A percentile compares a stretch with the other conserved stretches of the same genome.
phyloP scores from a whole-genome alignment of 2,329 filamentous ascomycete species.

The Dactylellina leptospora region DNA sequence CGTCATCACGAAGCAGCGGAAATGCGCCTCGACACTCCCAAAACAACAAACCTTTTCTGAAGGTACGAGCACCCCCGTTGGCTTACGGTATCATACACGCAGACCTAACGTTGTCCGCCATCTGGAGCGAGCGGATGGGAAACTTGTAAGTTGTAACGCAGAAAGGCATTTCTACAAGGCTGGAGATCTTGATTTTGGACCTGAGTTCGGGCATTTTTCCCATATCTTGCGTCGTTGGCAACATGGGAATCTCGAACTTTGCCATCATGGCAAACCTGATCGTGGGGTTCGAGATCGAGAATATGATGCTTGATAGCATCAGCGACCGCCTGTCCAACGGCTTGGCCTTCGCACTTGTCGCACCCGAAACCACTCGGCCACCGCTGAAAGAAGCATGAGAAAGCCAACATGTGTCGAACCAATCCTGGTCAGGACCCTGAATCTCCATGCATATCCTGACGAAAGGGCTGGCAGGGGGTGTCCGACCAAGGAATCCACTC shows the following conservation, averaged over 20 bases:
- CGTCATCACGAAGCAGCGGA: not conserved
- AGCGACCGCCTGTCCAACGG: not conserved
- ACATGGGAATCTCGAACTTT: conserved; percentile 44
- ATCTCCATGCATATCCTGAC: conserved; percentile 51
- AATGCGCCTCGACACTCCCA: not conserved
- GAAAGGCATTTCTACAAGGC: conserved; percentile 11
- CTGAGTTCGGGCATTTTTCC: too few species aligned
- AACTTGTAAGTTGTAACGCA: conserved; percentile 34
- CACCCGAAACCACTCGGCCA: not conserved
- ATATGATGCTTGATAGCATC: conserved; percentile 22
- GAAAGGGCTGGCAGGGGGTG: conserved; percentile 50
- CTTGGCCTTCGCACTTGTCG: not conserved
- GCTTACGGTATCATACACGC: conserved; percentile 4
- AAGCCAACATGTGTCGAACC: conserved; percentile 11
- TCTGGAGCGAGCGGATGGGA: conserved; percentile 1
- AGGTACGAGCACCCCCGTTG: too few species aligned
- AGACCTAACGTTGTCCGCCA: conserved; percentile 3
- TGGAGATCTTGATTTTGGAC: conserved; percentile 33
- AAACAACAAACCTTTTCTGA: too few species aligned
- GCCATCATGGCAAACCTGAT: conserved; percentile 19
- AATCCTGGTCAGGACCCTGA: conserved; percentile 53
- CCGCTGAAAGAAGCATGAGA: not conserved
- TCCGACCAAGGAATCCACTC: conserved; percentile 49
- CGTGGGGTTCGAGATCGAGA: conserved; percentile 10
- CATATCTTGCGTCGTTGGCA: not conserved